Evolutionary conservation across 176 grass and related monocot species (phyloP), one percentile per base, ranked within the genome.

Genomic region (Guadua angustifolia): DNA sequence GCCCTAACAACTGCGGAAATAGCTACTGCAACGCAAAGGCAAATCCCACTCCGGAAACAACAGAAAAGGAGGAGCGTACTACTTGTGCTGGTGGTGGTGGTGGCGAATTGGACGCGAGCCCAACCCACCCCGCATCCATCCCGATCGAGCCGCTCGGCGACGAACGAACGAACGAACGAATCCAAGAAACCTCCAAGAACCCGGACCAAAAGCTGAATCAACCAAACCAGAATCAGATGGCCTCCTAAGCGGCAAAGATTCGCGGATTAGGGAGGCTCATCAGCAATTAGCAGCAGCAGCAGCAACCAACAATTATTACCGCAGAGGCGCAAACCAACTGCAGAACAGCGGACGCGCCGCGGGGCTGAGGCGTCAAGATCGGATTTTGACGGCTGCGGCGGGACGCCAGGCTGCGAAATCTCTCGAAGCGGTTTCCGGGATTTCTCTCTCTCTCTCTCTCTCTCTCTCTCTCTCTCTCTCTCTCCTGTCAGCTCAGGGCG

Each of bases 11-110:
- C 85, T 61, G 86, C 39, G 55, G 86, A 85, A 85, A 91, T 72
- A 85, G 90, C 90, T 84, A 80, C 59, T 75, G 47, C 64, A 70
- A 87, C 26, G 73, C 82, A 82, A 88, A 73, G 84, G 86, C 79
- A 86, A 89, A 92, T 91, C 86, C 69, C 61, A 80, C 83, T 70
- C 74, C 79, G 75, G 50, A 79, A 82, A 79, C 83, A 92, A 89
- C 79, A 89, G 83, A 89, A 86, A 86, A 82, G 86, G 64, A 56
- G 86, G 77, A 61, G 79, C 47, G 43, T 51, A 72, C 77, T 81
- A 57, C 49, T 39, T 58, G 88, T 77, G 64, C 66, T 78, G 83
- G 59, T 14, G 35, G 42, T 9, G 42, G 83, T 73, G 76, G 88
- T 78, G 65, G 78, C 66, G 86, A 85, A 91, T 91, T 80, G 82